Evolutionary conservation across 2,329 filamentous ascomycete genomes (phyloP).

Genomic region (Pseudomassariella vexata): DNA sequence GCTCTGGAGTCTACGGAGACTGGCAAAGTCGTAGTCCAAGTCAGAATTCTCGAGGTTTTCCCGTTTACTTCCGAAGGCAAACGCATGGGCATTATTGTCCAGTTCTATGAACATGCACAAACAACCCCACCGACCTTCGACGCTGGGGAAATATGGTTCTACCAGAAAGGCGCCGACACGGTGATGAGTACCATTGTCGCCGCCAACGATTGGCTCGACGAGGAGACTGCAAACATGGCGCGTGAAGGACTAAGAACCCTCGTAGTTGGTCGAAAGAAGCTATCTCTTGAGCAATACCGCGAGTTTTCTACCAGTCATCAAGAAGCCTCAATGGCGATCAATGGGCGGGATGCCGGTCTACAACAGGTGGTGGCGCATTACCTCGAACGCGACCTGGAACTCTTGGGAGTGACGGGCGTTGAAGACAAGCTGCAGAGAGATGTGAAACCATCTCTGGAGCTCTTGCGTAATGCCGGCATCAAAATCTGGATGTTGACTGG

Average conservation of each 20-base stretch:
- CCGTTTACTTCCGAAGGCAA: conserved; percentile 98
- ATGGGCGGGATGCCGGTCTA: conserved; percentile 76
- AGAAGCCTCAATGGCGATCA: conserved; percentile 74
- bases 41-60: conserved; percentile 88
- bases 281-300: conserved; percentile 72
- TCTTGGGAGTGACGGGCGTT: conserved; percentile 94
- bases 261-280: conserved; percentile 85
- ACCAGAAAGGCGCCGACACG: conserved; percentile 95
- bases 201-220: conserved; percentile 96
- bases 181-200: conserved; percentile 96
- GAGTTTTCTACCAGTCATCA: conserved; percentile 73
- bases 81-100: conserved; percentile 94
- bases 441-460: conserved; percentile 90
- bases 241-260: conserved; percentile 90
- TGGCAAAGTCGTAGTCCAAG: conserved; percentile 70
- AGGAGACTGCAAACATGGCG: conserved; percentile 99
- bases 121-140: conserved; percentile 41
- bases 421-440: conserved; percentile 95
- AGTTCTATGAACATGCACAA: conserved; percentile 62
- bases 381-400: conserved; percentile 82
- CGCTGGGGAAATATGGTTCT: conserved; percentile 90
- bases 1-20: conserved; percentile 71
- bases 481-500: conserved; percentile 99
- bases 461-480: conserved; percentile 92
- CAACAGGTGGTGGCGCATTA: conserved; percentile 72